Base-by-base conservation (phyloP, 1,139 yeast species). In the Groenewaldozyma sp. region DNA sequence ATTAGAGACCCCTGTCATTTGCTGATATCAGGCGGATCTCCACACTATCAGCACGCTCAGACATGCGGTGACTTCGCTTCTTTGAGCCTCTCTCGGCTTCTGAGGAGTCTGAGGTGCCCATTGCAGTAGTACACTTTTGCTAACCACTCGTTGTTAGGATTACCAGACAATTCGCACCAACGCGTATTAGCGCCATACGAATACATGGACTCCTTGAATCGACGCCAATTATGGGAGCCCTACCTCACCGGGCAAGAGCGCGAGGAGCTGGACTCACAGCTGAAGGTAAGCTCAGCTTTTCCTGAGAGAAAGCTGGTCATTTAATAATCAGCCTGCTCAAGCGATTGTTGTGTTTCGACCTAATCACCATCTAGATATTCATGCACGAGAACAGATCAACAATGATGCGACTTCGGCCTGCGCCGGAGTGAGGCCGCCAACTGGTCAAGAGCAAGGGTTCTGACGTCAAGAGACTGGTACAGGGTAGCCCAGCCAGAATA, bases 201-300 rank as follows among this genome's bases (percentile, higher is more conserved):
- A 40, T 57, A 57, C 38, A 56, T 54, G 5, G 61, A 57, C 41
- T 49, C 58, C 11, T 47, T 57, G 28, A 57, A 57, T 38, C 60
- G 55, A 38, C 49, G 60, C 3, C 61, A 55, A 38, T 48, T 54
- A 6, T 57, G 62, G 62, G 56, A 54, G 37, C 60, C 61, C 3
- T 55, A 52, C 41, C 47, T 57, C 32, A 56, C 61, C 2, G 62
- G 62, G 10, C 42, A 50, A 11, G 62, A 57, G 32, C 45, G 62
- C 13, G 52, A 52, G 33, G 56, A 56, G 37, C 55, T 57, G 40
- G 62, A 57, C 40, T 41, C 54, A 3, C 62, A 57, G 35, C 37
- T 56, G 39, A 41, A 57, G 36, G 54, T 51, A 48, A 46, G 55
- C n/a, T n/a, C n/a, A n/a, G n/a, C 43, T n/a, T 18, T 27, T 27